Percentiles rank a stretch among this genome's conserved stretches.
Conservation (phyloP, 2,329 filamentous ascomycete species). For the Claviceps citrina region DNA sequence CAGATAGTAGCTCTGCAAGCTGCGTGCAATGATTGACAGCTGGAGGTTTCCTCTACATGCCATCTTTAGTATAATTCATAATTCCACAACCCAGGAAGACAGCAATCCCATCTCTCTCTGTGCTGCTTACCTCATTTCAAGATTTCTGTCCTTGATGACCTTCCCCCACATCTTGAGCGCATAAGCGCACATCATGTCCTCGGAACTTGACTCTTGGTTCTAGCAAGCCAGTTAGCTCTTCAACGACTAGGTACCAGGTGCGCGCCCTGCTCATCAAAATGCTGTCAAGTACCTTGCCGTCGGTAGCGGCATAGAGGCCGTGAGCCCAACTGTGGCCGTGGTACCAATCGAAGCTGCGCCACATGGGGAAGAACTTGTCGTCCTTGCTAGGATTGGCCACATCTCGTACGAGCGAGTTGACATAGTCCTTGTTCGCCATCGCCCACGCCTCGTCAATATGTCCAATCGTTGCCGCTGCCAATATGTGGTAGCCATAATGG, state of each 20-base stretch:
- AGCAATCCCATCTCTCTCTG: neutral
- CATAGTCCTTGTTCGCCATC: constrained; percentile 55
- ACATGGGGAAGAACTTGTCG: constrained; percentile 68
- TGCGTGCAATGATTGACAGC: constrained; percentile 61
- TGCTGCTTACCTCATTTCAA: constrained; percentile 51
- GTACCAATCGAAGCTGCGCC: constrained; percentile 81
- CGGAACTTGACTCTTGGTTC: constrained; percentile 74
- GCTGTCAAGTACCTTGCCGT: constrained; percentile 46
- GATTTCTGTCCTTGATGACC: constrained; percentile 55
- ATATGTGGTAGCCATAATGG: constrained; percentile 80
- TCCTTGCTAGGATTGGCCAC: constrained; percentile 55
- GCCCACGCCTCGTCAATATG: constrained; percentile 66
- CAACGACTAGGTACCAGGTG: no score
- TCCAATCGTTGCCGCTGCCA: constrained; percentile 69
- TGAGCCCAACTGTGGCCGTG: constrained; percentile 91
- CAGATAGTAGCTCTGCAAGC: constrained; percentile 68
- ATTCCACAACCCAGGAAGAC: no score
- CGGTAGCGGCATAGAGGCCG: constrained; percentile 51
- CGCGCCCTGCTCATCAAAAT: no score
- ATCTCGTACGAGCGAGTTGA: constrained; percentile 75
- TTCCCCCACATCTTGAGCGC: constrained; percentile 89
- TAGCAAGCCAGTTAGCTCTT: constrained; percentile 9
- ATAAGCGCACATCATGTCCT: constrained; percentile 78
- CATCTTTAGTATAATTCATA: neutral
- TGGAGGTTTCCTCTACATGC: constrained; percentile 55